Conservation (phyloP, 345 rosid species). For the Ceriops decandra region DNA sequence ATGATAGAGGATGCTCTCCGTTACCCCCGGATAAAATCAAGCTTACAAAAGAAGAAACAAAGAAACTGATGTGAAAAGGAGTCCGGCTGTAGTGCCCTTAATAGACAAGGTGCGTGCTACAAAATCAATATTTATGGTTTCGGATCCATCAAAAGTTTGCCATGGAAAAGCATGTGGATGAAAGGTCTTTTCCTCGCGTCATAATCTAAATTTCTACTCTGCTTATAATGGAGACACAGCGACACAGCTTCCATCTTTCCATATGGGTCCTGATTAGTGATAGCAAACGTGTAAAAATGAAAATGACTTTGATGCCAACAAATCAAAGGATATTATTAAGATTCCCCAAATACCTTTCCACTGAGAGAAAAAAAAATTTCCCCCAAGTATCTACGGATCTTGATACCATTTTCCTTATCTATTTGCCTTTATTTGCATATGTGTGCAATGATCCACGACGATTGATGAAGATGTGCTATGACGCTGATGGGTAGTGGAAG, state of each 20-base stretch:
- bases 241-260: slow-evolving; percentile 9
- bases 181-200: slow-evolving; percentile 18
- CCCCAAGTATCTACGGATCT: not conserved
- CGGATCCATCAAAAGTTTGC: slow-evolving; percentile 21
- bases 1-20: not conserved
- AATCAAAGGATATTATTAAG: slow-evolving; percentile 1
- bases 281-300: too few relatives aligned
- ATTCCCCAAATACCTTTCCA: not conserved
- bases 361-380: too few relatives aligned
- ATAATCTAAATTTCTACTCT: slow-evolving; percentile 20
- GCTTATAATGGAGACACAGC: slow-evolving; percentile 19
- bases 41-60: slow-evolving; percentile 20
- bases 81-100: slow-evolving; percentile 37
- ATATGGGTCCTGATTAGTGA: too few relatives aligned
- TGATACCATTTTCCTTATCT: not conserved
- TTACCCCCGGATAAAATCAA: slow-evolving; percentile 7
- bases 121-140: slow-evolving; percentile 9
- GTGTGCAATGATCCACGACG: too few relatives aligned
- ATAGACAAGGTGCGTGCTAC: slow-evolving; percentile 50
- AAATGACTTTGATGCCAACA: slow-evolving; percentile 22
- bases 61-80: slow-evolving; percentile 26
- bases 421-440: too few relatives aligned
- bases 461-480: too few relatives aligned
- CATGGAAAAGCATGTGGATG: slow-evolving; percentile 22
- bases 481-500: too few relatives aligned